A percentile compares a stretch with the other conserved stretches of the same genome.
These are phyloP conservation scores for Penicilliopsis zonata DNA, from an alignment of 495 filamentous ascomycete species.

Conservation along the genomic window DNA sequence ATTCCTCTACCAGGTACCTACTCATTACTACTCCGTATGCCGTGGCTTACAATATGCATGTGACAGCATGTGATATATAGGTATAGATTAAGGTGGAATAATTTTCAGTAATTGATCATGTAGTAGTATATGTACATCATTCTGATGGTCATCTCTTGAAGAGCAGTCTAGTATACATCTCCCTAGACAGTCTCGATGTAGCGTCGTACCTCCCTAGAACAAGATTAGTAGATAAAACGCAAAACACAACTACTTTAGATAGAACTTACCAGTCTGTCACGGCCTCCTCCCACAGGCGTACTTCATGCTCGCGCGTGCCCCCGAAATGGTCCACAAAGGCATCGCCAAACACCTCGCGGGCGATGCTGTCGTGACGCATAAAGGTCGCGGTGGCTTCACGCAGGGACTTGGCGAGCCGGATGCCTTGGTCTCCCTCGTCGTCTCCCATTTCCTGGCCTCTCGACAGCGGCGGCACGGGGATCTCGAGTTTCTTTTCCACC, in stretches of 20 bases:
- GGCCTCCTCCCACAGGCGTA: conserved; percentile 84
- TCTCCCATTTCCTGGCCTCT: conserved; percentile 63
- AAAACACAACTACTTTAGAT: background rate
- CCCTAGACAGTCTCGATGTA: conserved; percentile 1
- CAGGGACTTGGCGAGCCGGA: conserved; percentile 58
- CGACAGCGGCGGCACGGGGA: conserved; percentile 69
- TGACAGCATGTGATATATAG: no score
- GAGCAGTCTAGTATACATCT: no score
- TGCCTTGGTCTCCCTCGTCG: conserved; percentile 43
- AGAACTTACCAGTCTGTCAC: conserved; percentile 78
- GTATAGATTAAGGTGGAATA: no score
- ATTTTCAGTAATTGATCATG: no score
- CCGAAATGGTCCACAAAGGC: conserved; percentile 93
- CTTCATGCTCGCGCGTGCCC: conserved; percentile 86
- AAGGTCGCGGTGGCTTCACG: conserved; percentile 48
- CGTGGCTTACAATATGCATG: no score
- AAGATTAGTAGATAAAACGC: background rate
- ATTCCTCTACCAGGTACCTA: no score
- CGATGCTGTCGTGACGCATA: conserved; percentile 50
- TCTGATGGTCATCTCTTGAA: no score
- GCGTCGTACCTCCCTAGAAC: conserved; percentile 2
- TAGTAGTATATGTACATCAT: no score
- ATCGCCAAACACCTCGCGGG: conserved; percentile 84
- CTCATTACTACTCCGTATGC: no score
- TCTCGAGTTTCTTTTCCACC: conserved; percentile 77